Evolutionary conservation across 306 rosid genomes (phyloP), one percentile per base, ranked within the genome.

Genomic region (Bauhinia variegata): DNA sequence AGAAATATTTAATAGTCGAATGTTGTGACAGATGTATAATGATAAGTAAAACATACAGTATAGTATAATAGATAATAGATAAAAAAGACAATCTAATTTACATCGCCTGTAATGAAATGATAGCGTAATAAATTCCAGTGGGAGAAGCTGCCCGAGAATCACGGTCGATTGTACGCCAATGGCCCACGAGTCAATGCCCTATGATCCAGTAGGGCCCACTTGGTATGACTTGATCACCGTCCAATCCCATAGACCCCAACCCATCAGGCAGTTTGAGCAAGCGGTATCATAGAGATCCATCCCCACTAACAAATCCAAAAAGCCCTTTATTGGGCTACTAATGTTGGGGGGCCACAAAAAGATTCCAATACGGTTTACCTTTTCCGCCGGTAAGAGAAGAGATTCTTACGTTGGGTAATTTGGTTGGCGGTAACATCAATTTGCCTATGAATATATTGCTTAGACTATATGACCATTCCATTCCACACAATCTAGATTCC

Each of bases 141-240:
- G 59, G 36, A 63, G 76, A 50, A 58, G 57, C 36, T 11, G 68
- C 60, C 83, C 75, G 71, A 58, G 74, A 71, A 75, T 80, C 85
- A 68, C 80, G 79, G 68, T 65, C 32, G 34, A 19, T 33, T 53
- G 68, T 61, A 61, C 54, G 54, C 50, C 41, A 11, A 13, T 59
- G 83, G 39, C 64, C 71, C 62, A 60, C 12, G 12, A 0, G 6
- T 42, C 4, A 41, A 33, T 66, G 63, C 44, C 38, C 53, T 17
- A 30, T 54, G 82, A 75, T 79, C 68, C 71, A 23, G 6, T 39
- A 23, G 77, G 71, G 8, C 73, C 68, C 75, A 65, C 18, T 4
- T 11, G 0, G 56, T 7, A 47, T 9, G 60, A 44, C 60, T 44
- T 61, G 46, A 60, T 57, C 70, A 59, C 74, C 79, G 67, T 82